Conservation (phyloP, 352 stramenopile genomes). For the Blastocystis sp. region DNA sequence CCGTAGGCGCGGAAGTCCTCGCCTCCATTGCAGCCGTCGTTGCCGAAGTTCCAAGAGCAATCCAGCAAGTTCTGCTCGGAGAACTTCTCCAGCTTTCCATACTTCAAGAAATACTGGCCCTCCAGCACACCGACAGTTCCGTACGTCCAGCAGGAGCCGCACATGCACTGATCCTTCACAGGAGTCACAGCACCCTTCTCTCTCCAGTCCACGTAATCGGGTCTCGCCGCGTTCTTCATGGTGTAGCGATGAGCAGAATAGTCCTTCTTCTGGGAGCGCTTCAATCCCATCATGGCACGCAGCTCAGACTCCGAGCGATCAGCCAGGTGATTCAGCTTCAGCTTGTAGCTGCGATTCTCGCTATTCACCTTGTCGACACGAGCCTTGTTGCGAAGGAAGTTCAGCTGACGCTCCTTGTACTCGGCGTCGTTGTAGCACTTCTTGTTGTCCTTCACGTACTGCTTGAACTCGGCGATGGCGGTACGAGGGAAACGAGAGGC, state of each 20-base stretch:
- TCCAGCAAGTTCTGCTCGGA: conserved; percentile 81
- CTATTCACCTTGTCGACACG: conserved; percentile 70
- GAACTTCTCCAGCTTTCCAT: conserved; percentile 68
- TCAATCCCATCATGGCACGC: conserved; percentile 57
- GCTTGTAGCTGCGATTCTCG: conserved; percentile 62
- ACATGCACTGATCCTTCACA: conserved; percentile 82
- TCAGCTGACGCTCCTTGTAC: conserved; percentile 70
- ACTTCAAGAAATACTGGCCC: conserved; percentile 59
- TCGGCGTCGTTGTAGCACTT: conserved; percentile 72
- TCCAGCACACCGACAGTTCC: conserved; percentile 64
- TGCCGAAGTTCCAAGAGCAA: conserved; percentile 82
- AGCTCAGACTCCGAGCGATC: conserved; percentile 74
- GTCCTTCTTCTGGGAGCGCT: conserved; percentile 68
- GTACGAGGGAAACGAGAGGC: conserved; percentile 70
- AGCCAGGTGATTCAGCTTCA: conserved; percentile 75
- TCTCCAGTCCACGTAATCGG: conserved; percentile 77
- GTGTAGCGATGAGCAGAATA: conserved; percentile 64
- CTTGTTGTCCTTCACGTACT: conserved; percentile 51
- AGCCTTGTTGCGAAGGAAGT: conserved; percentile 67
- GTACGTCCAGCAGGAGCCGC: conserved; percentile 83
- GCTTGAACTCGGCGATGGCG: background rate
- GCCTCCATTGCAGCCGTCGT: conserved; percentile 79
- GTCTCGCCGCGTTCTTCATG: conserved; percentile 64
- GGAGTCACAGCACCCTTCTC: conserved; percentile 74
- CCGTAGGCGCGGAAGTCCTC: conserved; percentile 80